Base-by-base conservation (phyloP, 1,139 yeast species). In the Saccharomyces hybrid region DNA sequence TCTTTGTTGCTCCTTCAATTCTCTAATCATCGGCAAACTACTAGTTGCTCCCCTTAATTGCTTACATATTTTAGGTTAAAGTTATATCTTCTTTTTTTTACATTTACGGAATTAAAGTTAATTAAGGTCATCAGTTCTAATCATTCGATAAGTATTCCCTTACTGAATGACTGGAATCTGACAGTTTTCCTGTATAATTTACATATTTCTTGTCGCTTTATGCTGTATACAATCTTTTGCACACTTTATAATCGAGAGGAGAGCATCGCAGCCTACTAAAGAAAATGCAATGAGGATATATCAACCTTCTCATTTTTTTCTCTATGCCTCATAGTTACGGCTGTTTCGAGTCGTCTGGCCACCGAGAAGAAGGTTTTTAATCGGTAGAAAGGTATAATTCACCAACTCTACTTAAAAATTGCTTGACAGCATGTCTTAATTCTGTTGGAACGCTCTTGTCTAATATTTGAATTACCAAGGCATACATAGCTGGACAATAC, bases 391-490 rank as follows among this genome's bases (percentile, higher is more conserved):
- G 59, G 54, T 73, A 85, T 31, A 78, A 77, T 53, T 83, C 86
- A 0, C 96, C 96, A 9, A 86, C 84, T 57, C 96, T 78, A 2
- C 77, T 69, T 59, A 91, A 77, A 64, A 87, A 86, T 30, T 75
- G 75, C 69, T 82, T 82, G 50, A 91, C 77, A 0, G 91, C 85
- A 32, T 73, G 71, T 57, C 97, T 78, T 60, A 91, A 73, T 56
- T 88, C 95, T 0, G 81, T 73, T 30, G 88, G 80, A 66, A 88
- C 77, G 59, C 82, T 84, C 72, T 85, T 84, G 63, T 83, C 80
- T 61, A 93, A 76, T 50, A 91, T 75, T 53, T 77, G 78, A 63
- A 90, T 75, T 23, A 88, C 82, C 54, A 84, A 77, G 30, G 78
- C 78, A 71, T 89, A 93, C 74, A 89, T 80, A 27, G 71, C 76